These are phyloP conservation scores for Trichosporon coremiiforme DNA, from an alignment of 1,284 basidiomycete genomes.

Conservation along the genomic window DNA sequence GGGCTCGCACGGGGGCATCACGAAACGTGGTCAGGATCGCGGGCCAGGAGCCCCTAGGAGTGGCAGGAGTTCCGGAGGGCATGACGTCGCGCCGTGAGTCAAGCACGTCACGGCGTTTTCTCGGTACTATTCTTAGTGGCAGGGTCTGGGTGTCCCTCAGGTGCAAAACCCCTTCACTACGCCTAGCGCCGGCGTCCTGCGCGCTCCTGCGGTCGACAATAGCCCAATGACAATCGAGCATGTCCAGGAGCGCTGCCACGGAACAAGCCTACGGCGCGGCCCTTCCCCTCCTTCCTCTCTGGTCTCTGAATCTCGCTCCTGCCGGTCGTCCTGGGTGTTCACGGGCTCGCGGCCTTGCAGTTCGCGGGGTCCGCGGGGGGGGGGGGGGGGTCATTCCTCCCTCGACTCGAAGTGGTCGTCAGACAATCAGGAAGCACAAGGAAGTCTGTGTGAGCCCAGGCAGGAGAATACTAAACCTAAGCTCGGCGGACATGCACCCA, in stretches of 20 bases:
- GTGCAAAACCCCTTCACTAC: not conserved
- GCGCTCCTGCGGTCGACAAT: not conserved
- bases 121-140: constrained; percentile 19
- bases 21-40: constrained; percentile 10
- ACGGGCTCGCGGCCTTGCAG: not conserved
- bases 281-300: not conserved
- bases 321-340: not conserved
- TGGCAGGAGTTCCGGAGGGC: too few relatives aligned
- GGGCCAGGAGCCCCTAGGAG: too few relatives aligned
- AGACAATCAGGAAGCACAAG: not conserved
- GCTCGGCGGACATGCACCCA: not conserved
- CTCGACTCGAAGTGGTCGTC: not conserved
- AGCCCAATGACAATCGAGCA: constrained; percentile 7
- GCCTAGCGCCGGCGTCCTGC: not conserved
- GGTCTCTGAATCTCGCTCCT: not conserved
- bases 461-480: not conserved
- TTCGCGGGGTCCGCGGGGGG: not conserved
- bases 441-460: not conserved
- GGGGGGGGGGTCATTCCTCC: too few relatives aligned
- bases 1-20: not conserved
- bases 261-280: constrained; percentile 2
- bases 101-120: constrained; percentile 16
- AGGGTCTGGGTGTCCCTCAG: not conserved
- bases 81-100: not conserved
- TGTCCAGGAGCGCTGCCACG: not conserved